Base-by-base conservation (phyloP, 345 rosid species). In the Eucalyptus cladocalyx region DNA sequence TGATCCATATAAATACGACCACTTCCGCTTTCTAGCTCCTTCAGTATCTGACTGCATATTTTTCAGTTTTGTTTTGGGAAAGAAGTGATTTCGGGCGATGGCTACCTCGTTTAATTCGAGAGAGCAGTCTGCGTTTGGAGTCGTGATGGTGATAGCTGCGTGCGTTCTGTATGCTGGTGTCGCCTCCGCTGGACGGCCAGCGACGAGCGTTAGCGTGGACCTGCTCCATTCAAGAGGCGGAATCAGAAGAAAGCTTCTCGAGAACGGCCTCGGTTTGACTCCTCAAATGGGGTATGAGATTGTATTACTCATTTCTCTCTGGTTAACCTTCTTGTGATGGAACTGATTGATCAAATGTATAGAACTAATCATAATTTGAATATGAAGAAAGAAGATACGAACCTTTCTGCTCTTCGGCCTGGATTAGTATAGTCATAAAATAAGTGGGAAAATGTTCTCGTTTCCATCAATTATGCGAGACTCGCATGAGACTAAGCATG, bases 211-310 rank as follows among this genome's bases (percentile, higher is more conserved):
- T n/a, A 47, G 60, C 32, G 6, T 15, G 37, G 34, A 21, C 14
- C n/a, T 9, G 18, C 80, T 51, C 60, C 26, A 15, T 40, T 28
- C 24, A 26, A 86, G 86, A 88, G 18, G 40, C 7, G 32, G 47
- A 43, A 51, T 45, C 45, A 58, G 88, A n/a, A 91, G 92, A 83
- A 86, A 67, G 56, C 91, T 91, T n/a, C 51, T 88, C 23, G 76
- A 87, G 7, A 93, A 92, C 89, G 93, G 93, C 42, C 94, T 93
- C 42, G 95, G 92, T 37, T 89, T 60, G 49, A 91, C 95, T 50
- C 95, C 95, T 11, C 93, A 90, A 48, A 93, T 93, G 95, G 95
- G 95, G 95, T 93, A 90, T 54, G 90, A 24, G 47, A 30, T 30
- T 51, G 23, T 49, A 24, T 30, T 87, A 23, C 48, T 67, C 53